Evolutionary conservation across 768 basidiomycete genomes (phyloP), one percentile per base, ranked within the genome.

Genomic region (Trametes cinnabarina): DNA sequence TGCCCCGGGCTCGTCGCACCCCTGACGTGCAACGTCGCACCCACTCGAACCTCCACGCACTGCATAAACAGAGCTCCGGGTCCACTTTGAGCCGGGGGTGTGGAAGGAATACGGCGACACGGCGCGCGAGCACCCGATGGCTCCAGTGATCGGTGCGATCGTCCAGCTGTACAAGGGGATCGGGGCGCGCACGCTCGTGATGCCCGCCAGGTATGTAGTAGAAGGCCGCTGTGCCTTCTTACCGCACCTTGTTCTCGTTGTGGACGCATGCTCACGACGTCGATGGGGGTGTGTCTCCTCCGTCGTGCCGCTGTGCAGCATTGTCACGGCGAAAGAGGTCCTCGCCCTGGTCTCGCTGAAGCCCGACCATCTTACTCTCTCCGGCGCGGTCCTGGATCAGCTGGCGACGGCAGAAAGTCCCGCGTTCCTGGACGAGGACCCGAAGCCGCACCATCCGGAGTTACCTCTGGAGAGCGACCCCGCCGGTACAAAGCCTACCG

Each of bases 161-260:
- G 70, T 79, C 7, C 62, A 71, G 47, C 62, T 71, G 4, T 78
- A 74, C 66, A 73, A 74, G 57, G 60, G 60, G 25, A 60, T 73
- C 23, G 68, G 67, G 9, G 71, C 76, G 20, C 72, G 71, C 54
- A 81, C 79, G 2, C 65, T 75, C 11, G 75, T 81, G 10, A 77
- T 81, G 74, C 78, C 79, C n/a, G 80, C 79, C 20, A 81, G 80
- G 79, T 77, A 60, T n/a, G n/a, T n/a, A n/a, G n/a, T n/a, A n/a
- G n/a, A n/a, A n/a, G n/a, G n/a, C n/a, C n/a, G n/a, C n/a, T n/a
- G n/a, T n/a, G n/a, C n/a, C n/a, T n/a, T n/a, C n/a, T n/a, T n/a
- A n/a, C n/a, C n/a, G n/a, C n/a, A n/a, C n/a, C n/a, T n/a, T n/a
- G n/a, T 34, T 14, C 8, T 7, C 34, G 34, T 7, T 34, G 34